Percentiles rank a stretch among this genome's conserved stretches.
phyloP scores from a whole-genome alignment of 768 basidiomycete genomes.

The Tulasnella sp. region DNA sequence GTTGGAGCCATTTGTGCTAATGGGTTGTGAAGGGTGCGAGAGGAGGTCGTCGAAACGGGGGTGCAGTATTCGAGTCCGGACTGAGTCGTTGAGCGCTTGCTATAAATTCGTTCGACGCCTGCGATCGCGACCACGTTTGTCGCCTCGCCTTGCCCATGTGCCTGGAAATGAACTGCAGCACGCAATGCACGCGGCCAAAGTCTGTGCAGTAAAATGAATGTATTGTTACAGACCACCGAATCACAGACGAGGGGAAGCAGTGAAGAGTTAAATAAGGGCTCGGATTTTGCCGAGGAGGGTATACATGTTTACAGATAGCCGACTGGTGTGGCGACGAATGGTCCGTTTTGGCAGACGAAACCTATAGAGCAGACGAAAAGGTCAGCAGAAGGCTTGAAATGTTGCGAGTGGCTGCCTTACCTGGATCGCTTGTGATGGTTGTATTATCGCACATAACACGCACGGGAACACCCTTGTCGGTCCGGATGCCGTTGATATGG shows the following conservation, averaged over 20 bases:
- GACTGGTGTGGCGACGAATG: conserved; percentile 37
- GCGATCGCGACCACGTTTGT: not conserved
- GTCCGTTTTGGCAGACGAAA: conserved; percentile 44
- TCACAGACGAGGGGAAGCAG: not conserved
- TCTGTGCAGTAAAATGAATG: not conserved
- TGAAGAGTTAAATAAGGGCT: not conserved
- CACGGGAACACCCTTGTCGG: conserved; percentile 39
- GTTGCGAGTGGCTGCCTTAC: not conserved
- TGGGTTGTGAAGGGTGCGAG: not conserved
- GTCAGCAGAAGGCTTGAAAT: not conserved
- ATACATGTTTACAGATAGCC: conserved; percentile 24
- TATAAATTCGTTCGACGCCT: not conserved
- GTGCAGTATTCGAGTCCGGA: not conserved
- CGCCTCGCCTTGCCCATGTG: not conserved
- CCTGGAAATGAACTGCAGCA: not conserved
- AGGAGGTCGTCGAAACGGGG: not conserved
- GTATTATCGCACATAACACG: conserved; percentile 49
- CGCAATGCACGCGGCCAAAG: not conserved
- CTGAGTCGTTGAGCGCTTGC: not conserved
- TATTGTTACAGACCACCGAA: not conserved
- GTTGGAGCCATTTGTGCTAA: not conserved
- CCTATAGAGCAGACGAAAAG: conserved; percentile 39
- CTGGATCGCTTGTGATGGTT: conserved; percentile 24
- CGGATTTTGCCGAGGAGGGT: not conserved
- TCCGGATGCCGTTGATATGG: conserved; percentile 38